phyloP scores from a whole-genome alignment of 225 moss, liverwort and hornwort genomes.

The Polytrichum commune region DNA sequence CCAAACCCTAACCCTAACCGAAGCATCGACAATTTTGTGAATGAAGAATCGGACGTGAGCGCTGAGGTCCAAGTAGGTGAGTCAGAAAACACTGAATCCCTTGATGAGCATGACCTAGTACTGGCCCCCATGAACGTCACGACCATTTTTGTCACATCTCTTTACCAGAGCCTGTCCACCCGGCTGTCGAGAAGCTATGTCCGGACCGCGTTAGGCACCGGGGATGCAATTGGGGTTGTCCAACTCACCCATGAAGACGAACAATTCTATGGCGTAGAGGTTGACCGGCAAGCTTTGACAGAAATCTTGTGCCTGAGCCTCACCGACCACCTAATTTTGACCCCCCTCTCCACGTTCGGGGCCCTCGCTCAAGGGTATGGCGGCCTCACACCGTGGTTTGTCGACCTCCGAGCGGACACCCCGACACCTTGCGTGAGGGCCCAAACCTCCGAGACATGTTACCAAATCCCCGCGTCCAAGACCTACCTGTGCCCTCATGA shows the following conservation, averaged over 20 bases:
- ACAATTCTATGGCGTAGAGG: conserved; percentile 42
- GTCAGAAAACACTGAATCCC: background rate
- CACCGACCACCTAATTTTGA: conserved; percentile 45
- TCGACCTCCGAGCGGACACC: conserved; percentile 23
- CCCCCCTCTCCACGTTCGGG: conserved; percentile 65
- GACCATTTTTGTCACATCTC: conserved; percentile 30
- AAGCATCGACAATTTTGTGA: background rate
- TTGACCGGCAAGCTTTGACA: conserved; percentile 47
- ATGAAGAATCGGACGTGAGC: background rate
- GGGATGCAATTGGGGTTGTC: conserved; percentile 20
- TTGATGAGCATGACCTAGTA: background rate
- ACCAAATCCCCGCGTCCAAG: conserved; percentile 41
- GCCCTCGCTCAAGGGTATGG: conserved; percentile 64
- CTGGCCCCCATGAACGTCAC: conserved; percentile 1
- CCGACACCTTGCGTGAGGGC: conserved; percentile 39
- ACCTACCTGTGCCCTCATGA: conserved; percentile 56
- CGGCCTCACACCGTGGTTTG: conserved; percentile 55
- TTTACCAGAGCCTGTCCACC: conserved; percentile 17
- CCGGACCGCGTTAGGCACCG: conserved; percentile 11
- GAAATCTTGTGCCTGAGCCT: conserved; percentile 63
- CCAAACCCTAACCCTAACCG: background rate
- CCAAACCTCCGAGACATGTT: conserved; percentile 45
- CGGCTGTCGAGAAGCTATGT: conserved; percentile 12
- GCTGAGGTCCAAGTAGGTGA: background rate
- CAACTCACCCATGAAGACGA: conserved; percentile 34